Conservation (phyloP, 192 early-diverging fungal genomes). For the Allomyces macrogynus region DNA sequence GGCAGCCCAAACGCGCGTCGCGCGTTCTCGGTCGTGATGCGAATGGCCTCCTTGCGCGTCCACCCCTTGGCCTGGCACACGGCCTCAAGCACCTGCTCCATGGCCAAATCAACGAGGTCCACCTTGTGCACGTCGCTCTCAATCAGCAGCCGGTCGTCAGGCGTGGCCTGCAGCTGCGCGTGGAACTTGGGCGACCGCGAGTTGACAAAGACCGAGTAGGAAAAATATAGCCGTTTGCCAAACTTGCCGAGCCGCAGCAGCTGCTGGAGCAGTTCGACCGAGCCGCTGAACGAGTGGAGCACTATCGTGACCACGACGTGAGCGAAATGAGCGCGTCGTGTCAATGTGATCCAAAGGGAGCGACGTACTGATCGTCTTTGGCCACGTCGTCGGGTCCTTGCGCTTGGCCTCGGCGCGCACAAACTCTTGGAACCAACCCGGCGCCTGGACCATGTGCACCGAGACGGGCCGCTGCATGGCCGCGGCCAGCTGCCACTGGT, state of each 20-base stretch:
- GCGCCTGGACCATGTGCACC: slow-evolving; percentile 61
- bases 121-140: slow-evolving; percentile 62
- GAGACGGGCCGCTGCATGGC: slow-evolving; percentile 38
- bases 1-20: slow-evolving; percentile 11
- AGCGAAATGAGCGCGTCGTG: neutral
- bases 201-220: slow-evolving; percentile 60
- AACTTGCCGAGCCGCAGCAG: slow-evolving; percentile 18
- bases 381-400: slow-evolving; percentile 6
- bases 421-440: slow-evolving; percentile 32
- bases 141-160: slow-evolving; percentile 54
- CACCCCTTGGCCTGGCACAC: slow-evolving; percentile 39
- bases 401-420: slow-evolving; percentile 12
- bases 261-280: slow-evolving; percentile 38
- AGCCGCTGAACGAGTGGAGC: slow-evolving; percentile 70
- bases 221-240: slow-evolving; percentile 41
- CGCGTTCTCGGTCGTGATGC: slow-evolving; percentile 27
- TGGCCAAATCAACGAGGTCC: slow-evolving; percentile 22
- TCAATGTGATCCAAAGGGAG: neutral
- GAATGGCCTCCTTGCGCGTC: slow-evolving; percentile 23
- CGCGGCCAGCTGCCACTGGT: slow-evolving; percentile 51
- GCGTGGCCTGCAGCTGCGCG: slow-evolving; percentile 45
- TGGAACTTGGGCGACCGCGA: slow-evolving; percentile 31
- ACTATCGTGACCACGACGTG: slow-evolving; percentile 4
- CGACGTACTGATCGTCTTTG: slow-evolving; percentile 7
- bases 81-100: slow-evolving; percentile 27